phyloP scores from a whole-genome alignment of 257 asterid species.

The Jaltomata sinuosa region DNA sequence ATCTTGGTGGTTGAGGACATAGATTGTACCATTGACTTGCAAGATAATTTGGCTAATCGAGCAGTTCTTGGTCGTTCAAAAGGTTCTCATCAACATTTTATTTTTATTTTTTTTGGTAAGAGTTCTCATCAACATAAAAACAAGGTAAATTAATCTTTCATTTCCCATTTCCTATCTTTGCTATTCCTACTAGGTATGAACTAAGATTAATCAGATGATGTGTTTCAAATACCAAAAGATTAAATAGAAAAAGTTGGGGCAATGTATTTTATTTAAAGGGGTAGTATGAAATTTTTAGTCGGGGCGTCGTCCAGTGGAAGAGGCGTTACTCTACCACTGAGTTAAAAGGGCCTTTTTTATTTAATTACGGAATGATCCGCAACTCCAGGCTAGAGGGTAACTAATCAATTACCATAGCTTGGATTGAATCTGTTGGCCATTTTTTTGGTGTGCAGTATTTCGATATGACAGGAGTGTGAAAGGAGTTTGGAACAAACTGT shows the following conservation, averaged over 20 bases:
- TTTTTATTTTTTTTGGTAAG: no score
- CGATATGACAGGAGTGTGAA: not conserved
- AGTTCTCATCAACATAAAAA: not conserved
- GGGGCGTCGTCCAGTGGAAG: not conserved
- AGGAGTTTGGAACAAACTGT: not conserved
- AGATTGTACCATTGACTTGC: conserved; percentile 14
- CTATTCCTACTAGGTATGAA: not conserved
- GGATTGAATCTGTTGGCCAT: not conserved
- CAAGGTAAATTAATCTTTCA: not conserved
- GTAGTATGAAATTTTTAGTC: not conserved
- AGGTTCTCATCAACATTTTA: not conserved
- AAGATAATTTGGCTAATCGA: not conserved
- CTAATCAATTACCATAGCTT: not conserved
- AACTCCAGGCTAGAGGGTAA: not conserved
- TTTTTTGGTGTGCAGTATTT: not conserved
- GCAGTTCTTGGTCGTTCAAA: not conserved
- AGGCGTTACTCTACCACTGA: no score
- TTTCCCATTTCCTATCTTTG: not conserved
- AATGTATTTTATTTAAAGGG: not conserved
- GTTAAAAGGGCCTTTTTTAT: no score
- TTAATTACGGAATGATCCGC: no score
- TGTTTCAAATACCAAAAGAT: not conserved
- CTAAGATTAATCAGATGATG: not conserved
- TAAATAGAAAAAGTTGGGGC: not conserved
- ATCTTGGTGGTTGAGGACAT: conserved; percentile 19